Evolutionary conservation across 1,284 basidiomycete genomes (phyloP).

Genomic region (Hypsizygus ulmarius): DNA sequence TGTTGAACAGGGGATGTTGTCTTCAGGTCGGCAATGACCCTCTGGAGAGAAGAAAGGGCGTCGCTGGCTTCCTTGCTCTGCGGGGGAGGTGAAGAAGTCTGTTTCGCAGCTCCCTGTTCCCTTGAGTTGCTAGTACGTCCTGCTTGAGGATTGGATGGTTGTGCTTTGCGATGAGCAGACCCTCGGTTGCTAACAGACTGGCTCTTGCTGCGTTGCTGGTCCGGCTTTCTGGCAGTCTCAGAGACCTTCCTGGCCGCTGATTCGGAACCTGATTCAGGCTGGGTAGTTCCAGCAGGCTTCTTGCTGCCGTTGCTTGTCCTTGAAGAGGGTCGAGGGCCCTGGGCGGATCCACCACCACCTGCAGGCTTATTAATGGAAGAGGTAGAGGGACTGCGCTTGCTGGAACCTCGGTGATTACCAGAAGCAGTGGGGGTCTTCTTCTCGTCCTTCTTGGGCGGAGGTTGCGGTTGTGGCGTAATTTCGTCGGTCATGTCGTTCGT

Average conservation of each 20-base stretch:
- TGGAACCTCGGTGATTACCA: constrained; percentile 49
- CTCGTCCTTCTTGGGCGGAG: constrained; percentile 63
- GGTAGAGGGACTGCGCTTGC: constrained; percentile 56
- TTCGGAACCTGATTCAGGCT: constrained; percentile 65
- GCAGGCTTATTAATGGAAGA: constrained; percentile 42
- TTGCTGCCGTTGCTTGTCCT: constrained; percentile 53
- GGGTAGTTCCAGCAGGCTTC: constrained; percentile 44
- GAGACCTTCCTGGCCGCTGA: constrained; percentile 54
- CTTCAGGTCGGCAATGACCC: constrained; percentile 82
- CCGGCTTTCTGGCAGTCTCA: constrained; percentile 52
- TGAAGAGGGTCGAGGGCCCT: constrained; percentile 57
- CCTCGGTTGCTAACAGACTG: constrained; percentile 45
- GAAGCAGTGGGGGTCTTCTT: constrained; percentile 51
- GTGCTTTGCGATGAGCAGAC: constrained; percentile 54
- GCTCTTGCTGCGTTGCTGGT: constrained; percentile 58
- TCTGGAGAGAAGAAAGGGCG: constrained; percentile 75
- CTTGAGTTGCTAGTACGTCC: constrained; percentile 41
- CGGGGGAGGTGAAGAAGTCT: constrained; percentile 44
- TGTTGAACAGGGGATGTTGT: constrained; percentile 57
- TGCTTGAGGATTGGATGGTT: constrained; percentile 53
- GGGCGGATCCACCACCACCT: constrained; percentile 36
- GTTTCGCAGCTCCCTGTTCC: constrained; percentile 44
- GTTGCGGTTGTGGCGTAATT: constrained; percentile 54
- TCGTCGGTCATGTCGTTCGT: constrained; percentile 87
- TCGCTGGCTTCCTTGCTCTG: constrained; percentile 58